Conservation (phyloP, 2,329 filamentous ascomycete species). For the Aureobasidium uvarum region DNA sequence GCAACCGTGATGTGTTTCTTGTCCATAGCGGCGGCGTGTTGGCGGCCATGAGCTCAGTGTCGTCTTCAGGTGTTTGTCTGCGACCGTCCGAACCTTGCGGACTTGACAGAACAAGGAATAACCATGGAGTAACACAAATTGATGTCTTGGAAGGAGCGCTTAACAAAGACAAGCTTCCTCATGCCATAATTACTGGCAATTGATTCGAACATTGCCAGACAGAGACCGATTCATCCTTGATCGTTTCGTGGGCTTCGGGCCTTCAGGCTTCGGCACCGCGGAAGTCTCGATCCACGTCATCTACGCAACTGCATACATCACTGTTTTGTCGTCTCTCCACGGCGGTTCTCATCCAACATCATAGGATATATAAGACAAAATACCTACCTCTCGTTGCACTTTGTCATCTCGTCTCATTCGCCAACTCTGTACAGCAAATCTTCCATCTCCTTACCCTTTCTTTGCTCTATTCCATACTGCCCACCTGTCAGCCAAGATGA, state of each 20-base stretch:
- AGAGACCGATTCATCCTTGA: not conserved
- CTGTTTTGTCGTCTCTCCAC: not conserved
- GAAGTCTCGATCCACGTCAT: not conserved
- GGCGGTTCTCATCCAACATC: not conserved
- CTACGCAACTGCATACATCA: slow-evolving; percentile 2
- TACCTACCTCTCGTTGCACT: not conserved
- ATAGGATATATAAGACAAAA: not conserved
- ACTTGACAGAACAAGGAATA: not conserved
- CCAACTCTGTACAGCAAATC: not conserved
- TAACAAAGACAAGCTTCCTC: not conserved
- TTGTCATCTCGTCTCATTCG: not conserved
- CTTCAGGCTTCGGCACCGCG: slow-evolving; percentile 2
- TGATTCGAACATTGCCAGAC: not conserved
- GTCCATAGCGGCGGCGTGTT: not conserved
- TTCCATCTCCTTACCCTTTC: not conserved
- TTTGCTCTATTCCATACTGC: not conserved
- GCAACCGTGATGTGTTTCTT: not conserved
- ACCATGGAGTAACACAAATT: not conserved
- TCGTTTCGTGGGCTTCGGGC: slow-evolving; percentile 1
- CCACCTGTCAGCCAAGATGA: not conserved
- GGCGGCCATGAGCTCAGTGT: not conserved
- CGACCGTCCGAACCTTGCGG: not conserved
- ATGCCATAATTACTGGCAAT: not conserved
- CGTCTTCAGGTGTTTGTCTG: not conserved
- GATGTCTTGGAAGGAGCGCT: not conserved